These are phyloP conservation scores for Afroboletus lepidellus DNA, from an alignment of 1,284 basidiomycete genomes.

Conservation along the genomic window DNA sequence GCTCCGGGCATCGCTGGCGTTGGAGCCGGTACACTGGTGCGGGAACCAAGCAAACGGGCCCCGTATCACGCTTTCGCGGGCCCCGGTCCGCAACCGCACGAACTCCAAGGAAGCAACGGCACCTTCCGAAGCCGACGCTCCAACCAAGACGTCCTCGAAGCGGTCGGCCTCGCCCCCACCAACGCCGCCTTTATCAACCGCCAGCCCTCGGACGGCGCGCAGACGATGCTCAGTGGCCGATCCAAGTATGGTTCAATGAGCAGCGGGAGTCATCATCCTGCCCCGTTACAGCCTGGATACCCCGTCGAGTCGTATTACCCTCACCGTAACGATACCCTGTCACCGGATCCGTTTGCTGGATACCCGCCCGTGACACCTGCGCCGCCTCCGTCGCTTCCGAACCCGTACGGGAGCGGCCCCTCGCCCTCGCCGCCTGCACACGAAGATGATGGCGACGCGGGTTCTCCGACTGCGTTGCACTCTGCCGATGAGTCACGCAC, in stretches of 20 bases:
- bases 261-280: slow-evolving; percentile 15
- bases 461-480: slow-evolving; percentile 6
- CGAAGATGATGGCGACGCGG: slow-evolving; percentile 11
- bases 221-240: slow-evolving; percentile 25
- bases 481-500: slow-evolving; percentile 26
- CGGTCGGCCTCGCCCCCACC: slow-evolving; percentile 23
- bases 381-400: slow-evolving; percentile 26
- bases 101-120: slow-evolving; percentile 9
- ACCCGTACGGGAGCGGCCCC: slow-evolving; percentile 15
- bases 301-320: slow-evolving; percentile 28
- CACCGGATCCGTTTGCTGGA: slow-evolving; percentile 31
- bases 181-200: slow-evolving; percentile 14
- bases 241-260: slow-evolving; percentile 26
- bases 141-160: slow-evolving; percentile 32
- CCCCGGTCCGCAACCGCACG: slow-evolving; percentile 20
- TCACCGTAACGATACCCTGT: slow-evolving; percentile 16
- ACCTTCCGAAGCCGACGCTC: slow-evolving; percentile 19
- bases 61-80: slow-evolving; percentile 53
- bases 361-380: slow-evolving; percentile 18
- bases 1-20: slow-evolving; percentile 40
- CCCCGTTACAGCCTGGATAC: slow-evolving; percentile 26
- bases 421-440: slow-evolving; percentile 15
- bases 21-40: slow-evolving; percentile 40
- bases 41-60: slow-evolving; percentile 34
- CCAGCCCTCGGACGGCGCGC: slow-evolving; percentile 25